These are phyloP conservation scores for Iris pallida DNA, from an alignment of 116 monocot species.

Conservation along the genomic window DNA sequence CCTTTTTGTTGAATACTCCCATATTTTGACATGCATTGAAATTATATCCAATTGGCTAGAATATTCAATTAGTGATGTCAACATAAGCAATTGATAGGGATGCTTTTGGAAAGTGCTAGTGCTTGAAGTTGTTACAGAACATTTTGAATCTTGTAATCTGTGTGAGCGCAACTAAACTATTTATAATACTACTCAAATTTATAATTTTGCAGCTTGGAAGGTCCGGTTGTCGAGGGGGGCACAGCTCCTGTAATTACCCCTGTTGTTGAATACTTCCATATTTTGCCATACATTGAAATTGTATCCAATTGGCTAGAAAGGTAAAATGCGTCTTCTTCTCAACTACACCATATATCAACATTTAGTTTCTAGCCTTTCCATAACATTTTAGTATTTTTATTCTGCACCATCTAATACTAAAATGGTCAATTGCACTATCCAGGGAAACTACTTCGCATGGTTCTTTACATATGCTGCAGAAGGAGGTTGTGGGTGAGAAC, in stretches of 20 bases:
- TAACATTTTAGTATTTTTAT: too few relatives aligned
- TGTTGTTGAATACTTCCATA: conserved; percentile 40
- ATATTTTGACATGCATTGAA: conserved; percentile 44
- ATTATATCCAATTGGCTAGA: conserved; percentile 45
- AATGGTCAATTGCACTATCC: conserved; percentile 4
- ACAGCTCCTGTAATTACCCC: conserved; percentile 22
- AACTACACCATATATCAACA: neutral
- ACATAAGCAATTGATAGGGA: too few relatives aligned
- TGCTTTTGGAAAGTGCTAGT: neutral
- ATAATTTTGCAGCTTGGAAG: conserved; percentile 40
- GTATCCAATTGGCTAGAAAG: conserved; percentile 40
- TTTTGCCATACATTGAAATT: conserved; percentile 53
- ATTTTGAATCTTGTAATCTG: neutral
- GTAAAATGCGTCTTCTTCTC: conserved; percentile 12
- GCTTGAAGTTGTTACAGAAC: neutral
- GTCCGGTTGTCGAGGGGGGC: conserved; percentile 26
- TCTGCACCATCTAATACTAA: neutral
- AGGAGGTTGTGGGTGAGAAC: neutral
- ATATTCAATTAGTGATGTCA: too few relatives aligned
- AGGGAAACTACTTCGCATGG: conserved; percentile 18
- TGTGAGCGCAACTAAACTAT: neutral
- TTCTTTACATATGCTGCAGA: neutral
- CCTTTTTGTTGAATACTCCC: conserved; percentile 37
- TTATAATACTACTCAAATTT: neutral
- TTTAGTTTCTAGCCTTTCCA: neutral